These are phyloP conservation scores for Coemansia erecta DNA, from an alignment of 192 early-diverging fungal genomes.

Conservation along the genomic window DNA sequence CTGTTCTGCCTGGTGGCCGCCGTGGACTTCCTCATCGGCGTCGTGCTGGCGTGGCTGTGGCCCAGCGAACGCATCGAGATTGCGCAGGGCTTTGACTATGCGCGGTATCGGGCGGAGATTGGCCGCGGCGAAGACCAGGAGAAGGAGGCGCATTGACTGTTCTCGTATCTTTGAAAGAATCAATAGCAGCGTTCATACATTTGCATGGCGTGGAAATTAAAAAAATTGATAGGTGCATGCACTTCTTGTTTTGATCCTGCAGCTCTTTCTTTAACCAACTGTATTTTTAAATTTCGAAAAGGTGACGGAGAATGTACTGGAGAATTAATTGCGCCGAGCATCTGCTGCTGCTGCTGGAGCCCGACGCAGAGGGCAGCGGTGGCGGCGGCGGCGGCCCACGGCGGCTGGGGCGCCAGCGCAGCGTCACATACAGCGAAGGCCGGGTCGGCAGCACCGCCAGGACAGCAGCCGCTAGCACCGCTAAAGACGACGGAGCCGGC, in stretches of 20 bases:
- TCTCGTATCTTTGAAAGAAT: no score
- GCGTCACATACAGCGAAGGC: conserved; percentile 29
- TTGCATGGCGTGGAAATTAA: no score
- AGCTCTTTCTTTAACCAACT: not conserved
- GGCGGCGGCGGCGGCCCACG: conserved; percentile 1
- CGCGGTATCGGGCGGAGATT: conserved; percentile 2
- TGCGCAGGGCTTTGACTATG: conserved; percentile 58
- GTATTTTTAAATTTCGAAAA: not conserved
- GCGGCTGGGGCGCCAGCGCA: conserved; percentile 19
- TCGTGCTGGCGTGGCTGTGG: conserved; percentile 78
- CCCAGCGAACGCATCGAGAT: conserved; percentile 70
- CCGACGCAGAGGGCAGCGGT: conserved; percentile 2
- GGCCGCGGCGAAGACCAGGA: not conserved
- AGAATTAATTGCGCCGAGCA: conserved; percentile 46
- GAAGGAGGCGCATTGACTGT: not conserved
- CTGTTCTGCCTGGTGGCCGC: conserved; percentile 88
- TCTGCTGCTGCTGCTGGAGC: conserved; percentile 25
- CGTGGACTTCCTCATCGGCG: conserved; percentile 77
- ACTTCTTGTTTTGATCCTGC: not conserved
- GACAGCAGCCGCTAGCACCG: not conserved
- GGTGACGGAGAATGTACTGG: conserved; percentile 38
- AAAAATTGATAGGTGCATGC: no score
- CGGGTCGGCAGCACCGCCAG: not conserved
- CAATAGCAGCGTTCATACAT: no score
- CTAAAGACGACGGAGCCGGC: conserved; percentile 5